Evolutionary conservation across 768 basidiomycete genomes (phyloP).

Genomic region (Lentinula lateritia): DNA sequence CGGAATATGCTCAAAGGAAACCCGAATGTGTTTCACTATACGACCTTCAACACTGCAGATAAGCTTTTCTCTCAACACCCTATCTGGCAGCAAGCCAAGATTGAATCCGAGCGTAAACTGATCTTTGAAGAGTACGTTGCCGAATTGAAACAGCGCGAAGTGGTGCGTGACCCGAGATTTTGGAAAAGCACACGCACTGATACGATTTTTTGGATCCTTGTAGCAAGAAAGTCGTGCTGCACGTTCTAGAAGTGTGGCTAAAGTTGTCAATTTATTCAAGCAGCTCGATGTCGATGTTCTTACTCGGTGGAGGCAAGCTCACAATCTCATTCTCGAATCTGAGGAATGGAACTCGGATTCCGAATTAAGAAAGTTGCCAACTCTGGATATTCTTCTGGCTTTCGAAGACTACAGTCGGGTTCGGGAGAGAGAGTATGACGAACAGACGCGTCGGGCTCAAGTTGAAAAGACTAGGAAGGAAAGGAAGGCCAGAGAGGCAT

Average conservation of each 20-base stretch:
- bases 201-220: conserved; percentile 3
- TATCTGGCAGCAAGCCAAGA: conserved; percentile 84
- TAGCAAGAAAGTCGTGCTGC: conserved; percentile 78
- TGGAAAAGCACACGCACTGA: not conserved
- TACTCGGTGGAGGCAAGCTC: conserved; percentile 89
- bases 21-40: conserved; percentile 86
- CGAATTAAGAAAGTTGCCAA: conserved; percentile 79
- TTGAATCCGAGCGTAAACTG: conserved; percentile 79
- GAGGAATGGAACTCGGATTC: conserved; percentile 73
- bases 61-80: conserved; percentile 81
- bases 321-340: conserved; percentile 68
- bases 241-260: conserved; percentile 73
- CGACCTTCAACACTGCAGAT: conserved; percentile 87
- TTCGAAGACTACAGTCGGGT: conserved; percentile 94
- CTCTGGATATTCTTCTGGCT: conserved; percentile 85
- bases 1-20: conserved; percentile 84
- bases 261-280: conserved; percentile 82
- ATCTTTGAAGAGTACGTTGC: conserved; percentile 91
- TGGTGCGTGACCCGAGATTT: conserved; percentile 46
- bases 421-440: conserved; percentile 87
- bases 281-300: conserved; percentile 84
- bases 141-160: conserved; percentile 84
- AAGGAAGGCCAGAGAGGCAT: conserved; percentile 86
- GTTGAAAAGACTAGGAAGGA: conserved; percentile 83
- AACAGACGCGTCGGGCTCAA: conserved; percentile 71